Evolutionary conservation across 768 basidiomycete species (phyloP).

Genomic region (Gautieria morchelliformis): DNA sequence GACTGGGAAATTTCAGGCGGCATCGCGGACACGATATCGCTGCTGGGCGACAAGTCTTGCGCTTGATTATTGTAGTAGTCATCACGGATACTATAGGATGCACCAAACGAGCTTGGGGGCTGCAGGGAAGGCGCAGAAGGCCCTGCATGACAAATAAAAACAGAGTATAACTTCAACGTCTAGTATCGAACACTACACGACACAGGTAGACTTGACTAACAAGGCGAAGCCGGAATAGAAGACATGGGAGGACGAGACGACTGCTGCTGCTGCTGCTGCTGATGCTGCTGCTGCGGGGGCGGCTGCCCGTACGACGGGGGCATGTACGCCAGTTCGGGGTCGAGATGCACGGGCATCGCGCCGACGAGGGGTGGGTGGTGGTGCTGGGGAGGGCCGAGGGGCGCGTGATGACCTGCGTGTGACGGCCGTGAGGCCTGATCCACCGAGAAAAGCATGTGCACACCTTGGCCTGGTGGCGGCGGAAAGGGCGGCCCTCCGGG

Average conservation of each 20-base stretch:
- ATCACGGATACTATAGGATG: constrained; percentile 8
- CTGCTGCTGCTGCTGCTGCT: constrained; percentile 8
- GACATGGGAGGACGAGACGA: constrained; percentile 3
- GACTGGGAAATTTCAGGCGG: not conserved
- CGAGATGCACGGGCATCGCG: not conserved
- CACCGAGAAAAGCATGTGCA: constrained; percentile 22
- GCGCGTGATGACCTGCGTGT: constrained; percentile 27
- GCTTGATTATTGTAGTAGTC: constrained; percentile 9
- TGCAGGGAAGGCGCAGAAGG: constrained; percentile 10
- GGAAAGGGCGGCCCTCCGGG: constrained; percentile 17
- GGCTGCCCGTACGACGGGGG: constrained; percentile 12
- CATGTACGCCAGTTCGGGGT: constrained; percentile 13
- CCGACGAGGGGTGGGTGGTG: constrained; percentile 19
- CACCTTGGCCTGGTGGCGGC: constrained; percentile 36
- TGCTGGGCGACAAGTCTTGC: not conserved
- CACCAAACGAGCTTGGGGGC: constrained; percentile 10
- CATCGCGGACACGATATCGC: not conserved
- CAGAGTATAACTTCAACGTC: constrained; percentile 8
- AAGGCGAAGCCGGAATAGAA: constrained; percentile 10
- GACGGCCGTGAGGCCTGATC: constrained; percentile 10
- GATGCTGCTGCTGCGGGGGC: constrained; percentile 4
- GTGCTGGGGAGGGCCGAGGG: constrained; percentile 18
- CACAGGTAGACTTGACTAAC: constrained; percentile 12
- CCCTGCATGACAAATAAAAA: constrained; percentile 11
- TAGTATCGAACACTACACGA: constrained; percentile 10